These are phyloP conservation scores for Penstemon newberryi DNA, from an alignment of 257 asterid species.

Conservation along the genomic window DNA sequence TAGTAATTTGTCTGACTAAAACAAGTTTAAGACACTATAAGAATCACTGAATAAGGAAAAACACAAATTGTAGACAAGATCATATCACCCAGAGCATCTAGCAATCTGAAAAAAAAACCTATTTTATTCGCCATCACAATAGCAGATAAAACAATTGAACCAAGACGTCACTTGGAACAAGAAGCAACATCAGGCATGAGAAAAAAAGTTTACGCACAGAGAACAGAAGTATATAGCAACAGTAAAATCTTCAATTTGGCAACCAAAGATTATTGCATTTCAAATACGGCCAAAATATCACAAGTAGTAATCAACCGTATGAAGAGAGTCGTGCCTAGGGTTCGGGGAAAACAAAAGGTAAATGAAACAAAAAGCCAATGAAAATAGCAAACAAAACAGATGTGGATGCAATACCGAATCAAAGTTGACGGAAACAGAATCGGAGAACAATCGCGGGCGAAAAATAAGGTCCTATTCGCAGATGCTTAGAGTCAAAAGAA, in stretches of 20 bases:
- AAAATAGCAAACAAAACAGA: neutral
- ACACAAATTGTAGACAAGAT: neutral
- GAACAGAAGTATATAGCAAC: neutral
- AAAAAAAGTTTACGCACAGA: neutral
- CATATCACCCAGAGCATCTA: neutral
- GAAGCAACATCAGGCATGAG: slow-evolving; percentile 11
- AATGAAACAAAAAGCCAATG: neutral
- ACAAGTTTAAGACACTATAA: neutral
- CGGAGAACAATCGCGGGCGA: slow-evolving; percentile 5
- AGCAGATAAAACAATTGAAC: neutral
- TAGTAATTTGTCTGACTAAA: neutral
- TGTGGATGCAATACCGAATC: slow-evolving; percentile 12
- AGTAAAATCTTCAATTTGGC: no score
- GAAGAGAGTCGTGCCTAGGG: slow-evolving; percentile 20
- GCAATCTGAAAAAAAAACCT: slow-evolving; percentile 11
- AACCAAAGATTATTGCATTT: no score
- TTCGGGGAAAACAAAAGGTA: neutral
- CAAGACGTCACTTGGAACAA: slow-evolving; percentile 1
- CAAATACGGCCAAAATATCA: no score
- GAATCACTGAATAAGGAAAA: neutral
- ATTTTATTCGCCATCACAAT: slow-evolving; percentile 1
- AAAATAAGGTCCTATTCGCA: slow-evolving; percentile 17
- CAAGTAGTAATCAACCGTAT: no score
- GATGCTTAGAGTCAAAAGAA: slow-evolving; percentile 23
- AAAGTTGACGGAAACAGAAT: slow-evolving; percentile 7